These are phyloP conservation scores for Aphanomyces invadans DNA, from an alignment of 352 stramenopile genomes.

Conservation along the genomic window DNA sequence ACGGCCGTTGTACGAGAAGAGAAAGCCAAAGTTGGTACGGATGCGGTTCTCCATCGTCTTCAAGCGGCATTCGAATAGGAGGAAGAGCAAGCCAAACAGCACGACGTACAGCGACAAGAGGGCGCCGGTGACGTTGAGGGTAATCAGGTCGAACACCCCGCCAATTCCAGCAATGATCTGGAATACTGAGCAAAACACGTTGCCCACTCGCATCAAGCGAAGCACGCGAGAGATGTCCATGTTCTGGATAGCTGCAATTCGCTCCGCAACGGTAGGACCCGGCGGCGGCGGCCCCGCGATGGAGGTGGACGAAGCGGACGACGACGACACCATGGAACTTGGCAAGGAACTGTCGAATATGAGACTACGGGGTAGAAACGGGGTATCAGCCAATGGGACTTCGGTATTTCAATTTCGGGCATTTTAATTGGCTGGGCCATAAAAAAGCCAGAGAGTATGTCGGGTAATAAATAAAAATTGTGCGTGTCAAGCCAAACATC, in stretches of 20 bases:
- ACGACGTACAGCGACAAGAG: conserved; percentile 86
- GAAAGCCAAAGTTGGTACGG: conserved; percentile 50
- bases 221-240: conserved; percentile 82
- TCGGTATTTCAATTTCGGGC: background rate
- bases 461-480: too few species aligned
- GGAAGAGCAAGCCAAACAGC: conserved; percentile 69
- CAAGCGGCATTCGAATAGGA: conserved; percentile 49
- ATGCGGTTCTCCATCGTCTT: conserved; percentile 37
- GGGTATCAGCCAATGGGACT: background rate
- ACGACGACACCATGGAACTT: background rate
- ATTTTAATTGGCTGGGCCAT: background rate
- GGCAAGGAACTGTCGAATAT: background rate
- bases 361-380: background rate
- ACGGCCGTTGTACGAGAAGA: conserved; percentile 48
- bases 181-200: conserved; percentile 70
- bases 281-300: conserved; percentile 1
- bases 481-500: too few species aligned
- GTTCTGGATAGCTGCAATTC: conserved; percentile 82
- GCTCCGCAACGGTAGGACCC: background rate
- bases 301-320: background rate
- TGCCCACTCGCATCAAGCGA: conserved; percentile 79
- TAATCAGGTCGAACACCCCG: conserved; percentile 81
- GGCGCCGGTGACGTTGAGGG: conserved; percentile 83
- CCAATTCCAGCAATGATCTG: conserved; percentile 76
- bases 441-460: background rate